Conservation (phyloP, 1,284 basidiomycete genomes). For the Acaromyces ingoldii region DNA sequence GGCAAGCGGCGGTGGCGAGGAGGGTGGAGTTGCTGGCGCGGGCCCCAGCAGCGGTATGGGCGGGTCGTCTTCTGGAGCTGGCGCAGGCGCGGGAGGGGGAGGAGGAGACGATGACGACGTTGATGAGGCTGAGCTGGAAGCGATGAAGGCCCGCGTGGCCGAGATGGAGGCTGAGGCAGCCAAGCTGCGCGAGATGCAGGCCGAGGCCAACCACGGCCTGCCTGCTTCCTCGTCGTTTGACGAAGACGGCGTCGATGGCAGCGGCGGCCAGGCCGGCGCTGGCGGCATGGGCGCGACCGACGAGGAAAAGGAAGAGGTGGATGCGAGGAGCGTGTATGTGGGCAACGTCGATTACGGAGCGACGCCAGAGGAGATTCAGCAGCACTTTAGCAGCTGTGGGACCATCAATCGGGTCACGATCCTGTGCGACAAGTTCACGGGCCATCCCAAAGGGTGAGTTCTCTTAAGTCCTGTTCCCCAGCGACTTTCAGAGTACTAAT, state of each 20-base stretch:
- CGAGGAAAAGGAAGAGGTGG: conserved; percentile 62
- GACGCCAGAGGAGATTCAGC: conserved; percentile 96
- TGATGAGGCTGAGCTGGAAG: conserved; percentile 55
- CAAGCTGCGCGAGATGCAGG: conserved; percentile 83
- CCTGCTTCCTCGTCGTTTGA: conserved; percentile 58
- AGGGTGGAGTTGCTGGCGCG: too few relatives aligned
- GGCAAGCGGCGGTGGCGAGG: too few relatives aligned
- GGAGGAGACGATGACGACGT: conserved; percentile 19
- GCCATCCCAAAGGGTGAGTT: conserved; percentile 99
- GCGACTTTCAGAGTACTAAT: conserved; percentile 48
- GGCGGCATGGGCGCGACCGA: conserved; percentile 27
- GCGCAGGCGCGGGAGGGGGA: conserved; percentile 7
- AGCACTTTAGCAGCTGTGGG: conserved; percentile 93
- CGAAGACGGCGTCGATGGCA: conserved; percentile 37
- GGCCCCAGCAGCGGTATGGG: too few relatives aligned
- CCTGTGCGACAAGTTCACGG: conserved; percentile 98
- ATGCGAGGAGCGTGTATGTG: conserved; percentile 84
- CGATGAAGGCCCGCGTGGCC: conserved; percentile 71
- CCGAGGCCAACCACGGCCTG: conserved; percentile 70
- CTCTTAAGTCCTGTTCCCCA: conserved; percentile 1
- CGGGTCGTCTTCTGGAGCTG: too few relatives aligned
- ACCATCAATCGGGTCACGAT: conserved; percentile 99
- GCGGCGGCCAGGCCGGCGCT: conserved; percentile 52
- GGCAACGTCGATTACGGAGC: conserved; percentile 98
- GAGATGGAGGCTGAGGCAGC: conserved; percentile 89